phyloP scores from a whole-genome alignment of 2,329 filamentous ascomycete genomes.

The Exophiala sideris region DNA sequence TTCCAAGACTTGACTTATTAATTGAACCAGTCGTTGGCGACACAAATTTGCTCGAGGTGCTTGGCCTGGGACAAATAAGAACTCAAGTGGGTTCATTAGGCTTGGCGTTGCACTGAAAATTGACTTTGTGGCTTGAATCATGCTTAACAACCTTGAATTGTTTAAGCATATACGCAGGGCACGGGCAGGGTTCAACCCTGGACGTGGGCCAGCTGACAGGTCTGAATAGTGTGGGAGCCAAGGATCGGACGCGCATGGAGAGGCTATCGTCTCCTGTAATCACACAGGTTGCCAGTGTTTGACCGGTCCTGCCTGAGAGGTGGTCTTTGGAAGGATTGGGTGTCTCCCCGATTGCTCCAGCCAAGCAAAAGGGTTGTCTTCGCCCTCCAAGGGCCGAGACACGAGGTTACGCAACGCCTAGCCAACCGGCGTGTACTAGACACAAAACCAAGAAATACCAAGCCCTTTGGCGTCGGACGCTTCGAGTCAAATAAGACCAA shows the following conservation, averaged over 20 bases:
- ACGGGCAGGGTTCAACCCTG: neutral
- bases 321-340: neutral
- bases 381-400: slow-evolving; percentile 8
- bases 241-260: no score
- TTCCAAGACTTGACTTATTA: neutral
- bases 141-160: slow-evolving; percentile 25
- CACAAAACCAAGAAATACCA: slow-evolving; percentile 17
- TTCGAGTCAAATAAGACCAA: neutral
- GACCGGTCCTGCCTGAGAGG: no score
- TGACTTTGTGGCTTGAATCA: slow-evolving; percentile 24
- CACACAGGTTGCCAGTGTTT: neutral
- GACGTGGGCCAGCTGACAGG: neutral
- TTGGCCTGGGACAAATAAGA: slow-evolving; percentile 1
- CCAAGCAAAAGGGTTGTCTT: no score
- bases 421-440: slow-evolving; percentile 4
- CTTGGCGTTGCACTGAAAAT: slow-evolving; percentile 12
- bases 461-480: slow-evolving; percentile 11
- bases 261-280: no score
- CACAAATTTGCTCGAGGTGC: neutral
- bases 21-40: neutral
- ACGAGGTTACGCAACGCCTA: slow-evolving; percentile 18
- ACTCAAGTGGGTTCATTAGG: neutral
- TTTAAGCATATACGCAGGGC: slow-evolving; percentile 21
- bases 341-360: neutral
- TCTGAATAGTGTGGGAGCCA: no score